Evolutionary conservation across 768 basidiomycete genomes (phyloP).

Genomic region (Boletus fagicola): DNA sequence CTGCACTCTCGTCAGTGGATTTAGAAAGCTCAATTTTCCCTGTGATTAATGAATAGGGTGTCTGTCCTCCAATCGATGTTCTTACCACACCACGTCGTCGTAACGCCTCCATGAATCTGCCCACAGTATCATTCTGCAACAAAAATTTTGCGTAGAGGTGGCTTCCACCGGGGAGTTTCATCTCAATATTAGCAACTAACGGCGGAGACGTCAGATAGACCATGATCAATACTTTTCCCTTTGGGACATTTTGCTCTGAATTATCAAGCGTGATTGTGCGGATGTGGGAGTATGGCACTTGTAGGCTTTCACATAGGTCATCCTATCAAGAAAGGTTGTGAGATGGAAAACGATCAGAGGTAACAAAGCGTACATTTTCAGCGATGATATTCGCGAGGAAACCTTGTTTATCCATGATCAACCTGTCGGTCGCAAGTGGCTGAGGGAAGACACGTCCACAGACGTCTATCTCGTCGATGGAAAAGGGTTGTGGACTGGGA

Average conservation of each 20-base stretch:
- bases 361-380: slow-evolving; percentile 15
- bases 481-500: slow-evolving; percentile 60
- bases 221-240: slow-evolving; percentile 27
- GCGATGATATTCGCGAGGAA: slow-evolving; percentile 50
- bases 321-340: slow-evolving; percentile 34
- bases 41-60: slow-evolving; percentile 10
- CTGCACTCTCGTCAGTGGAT: slow-evolving; percentile 9
- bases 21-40: slow-evolving; percentile 33
- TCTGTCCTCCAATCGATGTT: not conserved
- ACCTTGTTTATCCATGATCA: slow-evolving; percentile 51
- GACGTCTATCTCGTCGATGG: slow-evolving; percentile 39
- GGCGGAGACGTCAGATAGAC: slow-evolving; percentile 39
- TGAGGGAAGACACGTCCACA: slow-evolving; percentile 35
- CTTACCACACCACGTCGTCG: slow-evolving; percentile 49
- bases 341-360: not conserved
- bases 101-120: slow-evolving; percentile 42
- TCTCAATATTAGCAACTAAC: slow-evolving; percentile 33
- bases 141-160: slow-evolving; percentile 37
- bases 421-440: slow-evolving; percentile 40
- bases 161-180: slow-evolving; percentile 21
- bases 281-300: slow-evolving; percentile 41
- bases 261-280: slow-evolving; percentile 26
- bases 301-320: slow-evolving; percentile 51
- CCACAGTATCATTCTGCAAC: slow-evolving; percentile 33
- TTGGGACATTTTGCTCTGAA: slow-evolving; percentile 19